Percentiles rank a stretch among this genome's conserved stretches.
Evolutionary conservation across 2,329 filamentous ascomycete species (phyloP).

Genomic region (Paecilomyces formosus): DNA sequence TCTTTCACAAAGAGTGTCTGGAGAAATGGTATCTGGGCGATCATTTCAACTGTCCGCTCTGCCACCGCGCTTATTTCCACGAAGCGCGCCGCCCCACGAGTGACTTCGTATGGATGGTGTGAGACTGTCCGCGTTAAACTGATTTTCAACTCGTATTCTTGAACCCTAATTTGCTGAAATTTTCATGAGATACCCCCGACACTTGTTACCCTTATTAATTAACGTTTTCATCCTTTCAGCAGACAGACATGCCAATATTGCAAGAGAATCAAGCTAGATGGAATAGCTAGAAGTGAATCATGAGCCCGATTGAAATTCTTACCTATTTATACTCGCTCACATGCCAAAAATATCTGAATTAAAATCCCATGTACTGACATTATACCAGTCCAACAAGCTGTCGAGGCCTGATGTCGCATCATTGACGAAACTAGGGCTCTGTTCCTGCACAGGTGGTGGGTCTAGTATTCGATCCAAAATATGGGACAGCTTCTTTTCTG

Average conservation of each 20-base stretch:
- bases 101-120: slow-evolving; percentile 33
- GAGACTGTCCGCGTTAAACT: slow-evolving; percentile 3
- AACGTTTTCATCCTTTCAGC: not conserved
- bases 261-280: not conserved
- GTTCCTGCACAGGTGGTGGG: slow-evolving; percentile 20
- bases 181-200: not conserved
- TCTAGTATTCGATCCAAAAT: slow-evolving; percentile 30
- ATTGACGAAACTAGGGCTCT: slow-evolving; percentile 15
- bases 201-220: not conserved
- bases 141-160: not conserved
- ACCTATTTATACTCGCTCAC: not conserved
- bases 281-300: not conserved
- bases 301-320: not conserved
- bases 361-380: slow-evolving; percentile 25
- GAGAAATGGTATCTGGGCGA: slow-evolving; percentile 33
- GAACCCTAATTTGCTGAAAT: not conserved
- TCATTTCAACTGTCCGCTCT: slow-evolving; percentile 32
- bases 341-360: slow-evolving; percentile 15
- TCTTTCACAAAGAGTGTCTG: slow-evolving; percentile 32
- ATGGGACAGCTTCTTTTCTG: slow-evolving; percentile 26
- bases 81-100: slow-evolving; percentile 16
- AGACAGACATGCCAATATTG: not conserved
- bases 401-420: slow-evolving; percentile 23
- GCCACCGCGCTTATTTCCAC: slow-evolving; percentile 28
- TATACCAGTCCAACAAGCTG: slow-evolving; percentile 26